These are phyloP conservation scores for Kodamaea restingae DNA, from an alignment of 805 yeast genomes.

Conservation along the genomic window DNA sequence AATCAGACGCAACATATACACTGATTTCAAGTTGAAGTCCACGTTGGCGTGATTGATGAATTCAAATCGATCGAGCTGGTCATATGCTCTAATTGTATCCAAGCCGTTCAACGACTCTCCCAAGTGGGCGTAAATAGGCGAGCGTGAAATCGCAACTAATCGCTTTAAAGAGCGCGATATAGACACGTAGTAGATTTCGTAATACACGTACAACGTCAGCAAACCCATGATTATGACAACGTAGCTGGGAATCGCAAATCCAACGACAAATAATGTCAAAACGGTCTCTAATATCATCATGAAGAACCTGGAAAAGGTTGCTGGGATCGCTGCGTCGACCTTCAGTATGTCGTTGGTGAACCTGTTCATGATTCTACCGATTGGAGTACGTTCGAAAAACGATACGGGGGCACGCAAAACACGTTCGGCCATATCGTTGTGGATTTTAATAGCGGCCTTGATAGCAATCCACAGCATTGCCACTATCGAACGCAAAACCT, in stretches of 20 bases:
- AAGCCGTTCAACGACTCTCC: slow-evolving; percentile 28
- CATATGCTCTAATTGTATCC: slow-evolving; percentile 26
- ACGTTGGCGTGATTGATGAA: slow-evolving; percentile 20
- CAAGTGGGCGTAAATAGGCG: slow-evolving; percentile 27
- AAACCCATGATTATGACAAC: slow-evolving; percentile 17
- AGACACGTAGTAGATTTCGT: slow-evolving; percentile 23
- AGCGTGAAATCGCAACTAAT: slow-evolving; percentile 21
- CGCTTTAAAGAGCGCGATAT: slow-evolving; percentile 26
- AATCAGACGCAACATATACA: slow-evolving; percentile 18
- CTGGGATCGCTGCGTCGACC: slow-evolving; percentile 21
- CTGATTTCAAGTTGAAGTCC: slow-evolving; percentile 18
- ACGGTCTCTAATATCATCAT: slow-evolving; percentile 16
- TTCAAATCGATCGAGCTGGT: slow-evolving; percentile 20
- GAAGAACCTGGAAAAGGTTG: slow-evolving; percentile 17
- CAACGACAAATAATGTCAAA: slow-evolving; percentile 21
- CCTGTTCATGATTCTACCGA: slow-evolving; percentile 28
- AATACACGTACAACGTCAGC: slow-evolving; percentile 20
- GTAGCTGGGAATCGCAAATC: slow-evolving; percentile 24
- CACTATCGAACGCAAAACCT: slow-evolving; percentile 18
- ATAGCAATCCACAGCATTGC: slow-evolving; percentile 20
- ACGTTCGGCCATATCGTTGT: slow-evolving; percentile 23
- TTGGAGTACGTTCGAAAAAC: slow-evolving; percentile 28
- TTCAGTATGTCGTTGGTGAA: slow-evolving; percentile 25
- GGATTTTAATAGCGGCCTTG: slow-evolving; percentile 21
- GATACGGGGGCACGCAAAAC: slow-evolving; percentile 28